Conservation (phyloP, 306 rosid genomes). For the Inga leiocalycina region DNA sequence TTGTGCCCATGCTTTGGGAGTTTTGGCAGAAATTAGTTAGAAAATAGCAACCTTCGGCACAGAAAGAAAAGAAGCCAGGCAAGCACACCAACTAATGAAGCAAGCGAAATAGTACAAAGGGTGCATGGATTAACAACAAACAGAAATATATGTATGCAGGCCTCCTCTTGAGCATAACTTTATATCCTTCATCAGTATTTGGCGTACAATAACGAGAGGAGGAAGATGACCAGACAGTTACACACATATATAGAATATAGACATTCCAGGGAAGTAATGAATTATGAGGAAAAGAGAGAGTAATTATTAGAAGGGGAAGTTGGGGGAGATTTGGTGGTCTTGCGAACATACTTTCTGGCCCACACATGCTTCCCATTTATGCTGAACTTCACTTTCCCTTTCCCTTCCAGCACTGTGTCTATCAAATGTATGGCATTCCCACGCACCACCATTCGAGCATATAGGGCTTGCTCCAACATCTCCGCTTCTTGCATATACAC, state of each 20-base stretch:
- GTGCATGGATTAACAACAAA: background rate
- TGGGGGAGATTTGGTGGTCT: slow-evolving; percentile 25
- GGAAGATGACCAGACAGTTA: background rate
- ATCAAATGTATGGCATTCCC: slow-evolving; percentile 14
- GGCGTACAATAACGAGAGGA: background rate
- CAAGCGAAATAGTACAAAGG: background rate
- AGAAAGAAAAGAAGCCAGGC: no score
- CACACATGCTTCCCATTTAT: slow-evolving; percentile 78
- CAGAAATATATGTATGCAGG: background rate
- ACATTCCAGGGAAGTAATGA: no score
- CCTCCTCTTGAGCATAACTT: background rate
- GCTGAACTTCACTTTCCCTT: slow-evolving; percentile 44
- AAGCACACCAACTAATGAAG: background rate
- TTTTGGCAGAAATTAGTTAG: no score
- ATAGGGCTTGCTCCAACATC: slow-evolving; percentile 49
- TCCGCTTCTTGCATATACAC: slow-evolving; percentile 60
- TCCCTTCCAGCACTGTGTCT: slow-evolving; percentile 37
- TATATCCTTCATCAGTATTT: no score
- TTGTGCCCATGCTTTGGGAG: no score
- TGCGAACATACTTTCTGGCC: slow-evolving; percentile 58
- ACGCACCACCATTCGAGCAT: slow-evolving; percentile 58
- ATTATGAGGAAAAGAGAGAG: no score
- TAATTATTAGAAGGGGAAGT: slow-evolving; percentile 8
- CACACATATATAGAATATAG: background rate
- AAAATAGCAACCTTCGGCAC: no score